phyloP scores from a whole-genome alignment of 768 basidiomycete species.

The Rhodotorula sphaerocarpa region DNA sequence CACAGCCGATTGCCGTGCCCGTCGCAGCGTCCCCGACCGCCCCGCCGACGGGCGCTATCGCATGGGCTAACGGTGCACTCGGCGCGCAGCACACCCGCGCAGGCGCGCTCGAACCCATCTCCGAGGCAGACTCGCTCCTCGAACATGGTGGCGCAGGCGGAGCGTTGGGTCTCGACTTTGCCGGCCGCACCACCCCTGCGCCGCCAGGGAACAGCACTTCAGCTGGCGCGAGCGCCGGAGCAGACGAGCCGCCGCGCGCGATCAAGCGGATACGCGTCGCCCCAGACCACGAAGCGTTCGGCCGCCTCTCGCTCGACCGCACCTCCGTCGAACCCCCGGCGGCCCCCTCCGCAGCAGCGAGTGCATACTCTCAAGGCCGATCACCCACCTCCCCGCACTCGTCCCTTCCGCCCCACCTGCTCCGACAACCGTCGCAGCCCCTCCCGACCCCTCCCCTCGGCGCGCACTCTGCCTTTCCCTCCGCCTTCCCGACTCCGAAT shows the following conservation, averaged over 20 bases:
- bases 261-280: slow-evolving; percentile 3
- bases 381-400: neutral
- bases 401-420: neutral
- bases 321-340: neutral
- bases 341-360: neutral
- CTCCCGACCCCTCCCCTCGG: neutral
- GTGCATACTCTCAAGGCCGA: neutral
- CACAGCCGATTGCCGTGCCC: neutral
- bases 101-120: slow-evolving; percentile 11
- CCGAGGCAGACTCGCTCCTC: neutral
- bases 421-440: neutral
- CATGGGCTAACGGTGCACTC: neutral
- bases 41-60: neutral
- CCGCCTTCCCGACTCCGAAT: neutral
- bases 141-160: neutral
- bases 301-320: slow-evolving; percentile 8
- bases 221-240: neutral
- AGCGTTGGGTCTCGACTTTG: neutral
- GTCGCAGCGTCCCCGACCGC: neutral
- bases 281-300: slow-evolving; percentile 25
- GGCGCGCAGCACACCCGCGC: neutral
- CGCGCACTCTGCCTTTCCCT: neutral
- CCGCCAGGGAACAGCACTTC: too few relatives aligned
- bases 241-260: neutral
- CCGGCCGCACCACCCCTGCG: too few relatives aligned